Percentiles rank a stretch among this genome's conserved stretches.
Conservation (phyloP, 176 grass and related monocot species). For the Aegilops umbellulata region DNA sequence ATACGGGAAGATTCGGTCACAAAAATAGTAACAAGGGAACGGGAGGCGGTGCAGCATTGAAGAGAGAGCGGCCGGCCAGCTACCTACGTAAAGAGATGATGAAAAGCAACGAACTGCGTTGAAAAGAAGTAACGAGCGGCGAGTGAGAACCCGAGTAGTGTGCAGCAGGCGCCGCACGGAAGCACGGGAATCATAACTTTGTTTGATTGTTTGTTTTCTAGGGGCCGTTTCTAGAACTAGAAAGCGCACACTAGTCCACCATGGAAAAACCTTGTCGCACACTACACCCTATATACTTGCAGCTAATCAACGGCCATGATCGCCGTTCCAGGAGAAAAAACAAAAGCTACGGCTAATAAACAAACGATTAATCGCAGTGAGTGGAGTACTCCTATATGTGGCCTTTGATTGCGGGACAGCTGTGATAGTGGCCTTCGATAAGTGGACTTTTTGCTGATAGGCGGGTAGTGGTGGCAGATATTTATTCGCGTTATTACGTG, state of each 20-base stretch:
- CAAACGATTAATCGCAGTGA: background rate
- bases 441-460: background rate
- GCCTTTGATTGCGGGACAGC: background rate
- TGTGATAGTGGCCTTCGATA: background rate
- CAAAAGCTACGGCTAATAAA: too few species aligned
- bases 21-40: too few species aligned
- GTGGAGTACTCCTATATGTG: background rate
- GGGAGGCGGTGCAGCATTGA: background rate
- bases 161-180: background rate
- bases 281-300: too few species aligned
- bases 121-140: background rate
- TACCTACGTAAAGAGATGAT: background rate
- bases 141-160: too few species aligned
- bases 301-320: background rate
- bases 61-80: too few species aligned
- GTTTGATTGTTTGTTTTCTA: too few species aligned
- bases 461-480: background rate
- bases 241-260: too few species aligned
- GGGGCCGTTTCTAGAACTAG: too few species aligned
- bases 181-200: too few species aligned
- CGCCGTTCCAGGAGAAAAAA: background rate
- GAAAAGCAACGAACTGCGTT: background rate
- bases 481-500: background rate
- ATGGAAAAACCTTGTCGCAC: too few species aligned
- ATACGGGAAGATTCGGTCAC: too few species aligned